Evolutionary conservation across 129 eudicot species (phyloP), one percentile per base, ranked within the genome.

Genomic region (Chrysanthemum makinoi): DNA sequence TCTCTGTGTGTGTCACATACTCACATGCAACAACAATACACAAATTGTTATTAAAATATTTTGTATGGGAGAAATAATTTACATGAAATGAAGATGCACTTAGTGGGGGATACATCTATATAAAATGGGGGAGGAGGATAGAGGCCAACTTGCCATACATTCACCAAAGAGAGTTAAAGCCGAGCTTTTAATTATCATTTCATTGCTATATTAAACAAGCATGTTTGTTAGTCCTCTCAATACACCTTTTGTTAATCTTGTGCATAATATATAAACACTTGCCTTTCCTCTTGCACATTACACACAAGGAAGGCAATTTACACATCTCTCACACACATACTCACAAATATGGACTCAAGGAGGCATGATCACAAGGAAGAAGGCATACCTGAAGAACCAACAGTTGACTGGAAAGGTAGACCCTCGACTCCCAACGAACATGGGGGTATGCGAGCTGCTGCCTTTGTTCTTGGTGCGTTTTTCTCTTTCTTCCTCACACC

Each of bases 401-500:
- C 88, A 16, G 84, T 88, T 71, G 97, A 90, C 65, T 95, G 97
- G 97, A 82, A 90, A 73, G 97, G 99, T 55, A 83, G 83, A 84
- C 89, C 97, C 22, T 90, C 91, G 11, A 74, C 82, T 64, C 86
- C 86, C 33, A 68, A 49, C n/a, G 78, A 82, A 59, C 96, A 90
- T 80, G 97, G 99, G 10, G 97, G 99, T 43, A 86, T 83, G 89
- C 78, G 62, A 76, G 99, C 99, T 79, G 96, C 99, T 67, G 68
- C 83, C 52, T 95, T 90, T 83, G 94, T 86, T 79, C 97, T 95
- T 72, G 98, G 98, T 93, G 18, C 5, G 72, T 66, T 60, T 51
- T 20, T 35, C 19, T 73, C 57, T 39, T 6, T 39, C 10, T 39
- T 6, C 2, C 46, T 39, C 46, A 1, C 46, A 39, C 46, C 10